Evolutionary conservation across 2,329 filamentous ascomycete species (phyloP).

Genomic region (Coniochaeta sp.): DNA sequence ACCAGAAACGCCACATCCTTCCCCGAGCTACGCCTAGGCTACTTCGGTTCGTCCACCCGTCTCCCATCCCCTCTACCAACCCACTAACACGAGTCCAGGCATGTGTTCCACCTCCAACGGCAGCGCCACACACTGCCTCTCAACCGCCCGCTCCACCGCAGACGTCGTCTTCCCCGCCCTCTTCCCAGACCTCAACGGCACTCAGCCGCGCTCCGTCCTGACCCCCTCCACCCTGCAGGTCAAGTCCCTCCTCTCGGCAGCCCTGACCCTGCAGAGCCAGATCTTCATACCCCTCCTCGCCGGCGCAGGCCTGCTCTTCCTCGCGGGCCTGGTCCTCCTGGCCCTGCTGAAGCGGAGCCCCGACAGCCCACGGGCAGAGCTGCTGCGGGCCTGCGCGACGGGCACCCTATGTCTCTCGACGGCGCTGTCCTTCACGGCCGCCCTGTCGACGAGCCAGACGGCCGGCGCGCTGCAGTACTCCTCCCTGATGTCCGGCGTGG

Average conservation of each 20-base stretch:
- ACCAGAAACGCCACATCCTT: conserved; percentile 8
- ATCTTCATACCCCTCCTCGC: conserved; percentile 15
- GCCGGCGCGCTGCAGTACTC: conserved; percentile 13
- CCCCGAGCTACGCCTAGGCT: conserved; percentile 15
- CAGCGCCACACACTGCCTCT: conserved; percentile 10
- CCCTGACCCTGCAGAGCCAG: conserved; percentile 12
- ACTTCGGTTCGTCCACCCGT: conserved; percentile 9
- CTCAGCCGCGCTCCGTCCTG: conserved; percentile 1
- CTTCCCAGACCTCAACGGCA: conserved; percentile 3
- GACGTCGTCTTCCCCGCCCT: conserved; percentile 4
- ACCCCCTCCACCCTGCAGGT: conserved; percentile 2
- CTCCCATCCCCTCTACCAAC: background rate
- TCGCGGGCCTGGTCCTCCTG: conserved; percentile 9
- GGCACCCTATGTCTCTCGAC: conserved; percentile 11
- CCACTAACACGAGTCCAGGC: conserved; percentile 1
- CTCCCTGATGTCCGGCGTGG: background rate
- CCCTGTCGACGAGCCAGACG: conserved; percentile 13
- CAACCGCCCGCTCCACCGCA: conserved; percentile 9
- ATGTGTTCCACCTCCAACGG: conserved; percentile 14
- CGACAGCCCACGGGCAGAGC: conserved; percentile 4
- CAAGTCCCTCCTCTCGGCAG: conserved; percentile 11
- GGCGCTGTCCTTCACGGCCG: conserved; percentile 11
- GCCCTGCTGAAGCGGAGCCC: conserved; percentile 8
- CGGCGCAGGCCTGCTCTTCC: conserved; percentile 11
- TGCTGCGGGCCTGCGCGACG: conserved; percentile 11